Percentiles rank a stretch among this genome's conserved stretches.
These are phyloP conservation scores for Termitomyces heimii DNA, from an alignment of 768 basidiomycete genomes.

Conservation along the genomic window DNA sequence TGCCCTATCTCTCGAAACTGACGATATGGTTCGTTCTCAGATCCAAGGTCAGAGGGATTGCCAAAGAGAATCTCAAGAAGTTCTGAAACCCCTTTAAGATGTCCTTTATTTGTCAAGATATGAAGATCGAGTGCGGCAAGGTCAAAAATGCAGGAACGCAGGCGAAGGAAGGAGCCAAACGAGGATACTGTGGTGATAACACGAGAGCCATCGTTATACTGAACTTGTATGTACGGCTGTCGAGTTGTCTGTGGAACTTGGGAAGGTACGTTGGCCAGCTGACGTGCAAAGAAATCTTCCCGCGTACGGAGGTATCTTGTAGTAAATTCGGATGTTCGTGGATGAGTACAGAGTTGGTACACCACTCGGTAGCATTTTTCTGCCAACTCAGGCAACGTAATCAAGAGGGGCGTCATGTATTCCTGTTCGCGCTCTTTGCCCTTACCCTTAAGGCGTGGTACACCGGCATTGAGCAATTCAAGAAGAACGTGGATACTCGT, in stretches of 20 bases:
- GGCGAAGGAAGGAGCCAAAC: constrained; percentile 69
- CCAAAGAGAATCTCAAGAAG: constrained; percentile 82
- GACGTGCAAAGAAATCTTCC: constrained; percentile 85
- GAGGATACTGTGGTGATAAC: constrained; percentile 62
- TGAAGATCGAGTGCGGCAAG: constrained; percentile 86
- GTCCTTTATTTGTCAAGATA: constrained; percentile 72
- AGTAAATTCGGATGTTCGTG: constrained; percentile 72
- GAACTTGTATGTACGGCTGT: constrained; percentile 51
- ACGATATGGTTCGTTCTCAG: constrained; percentile 44
- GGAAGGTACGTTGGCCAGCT: constrained; percentile 73
- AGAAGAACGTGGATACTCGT: constrained; percentile 81
- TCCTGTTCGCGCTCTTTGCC: constrained; percentile 30
- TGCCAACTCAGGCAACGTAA: constrained; percentile 67
- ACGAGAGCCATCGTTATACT: constrained; percentile 68
- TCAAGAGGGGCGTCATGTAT: constrained; percentile 47
- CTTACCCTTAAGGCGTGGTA: constrained; percentile 50
- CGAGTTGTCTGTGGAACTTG: constrained; percentile 44
- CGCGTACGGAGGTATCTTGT: constrained; percentile 83
- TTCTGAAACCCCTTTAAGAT: constrained; percentile 65
- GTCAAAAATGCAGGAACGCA: constrained; percentile 83
- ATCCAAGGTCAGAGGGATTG: constrained; percentile 45
- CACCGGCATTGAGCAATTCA: constrained; percentile 66
- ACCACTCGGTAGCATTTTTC: constrained; percentile 82
- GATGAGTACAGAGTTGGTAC: constrained; percentile 83
- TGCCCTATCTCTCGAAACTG: constrained; percentile 74